phyloP scores from a whole-genome alignment of 345 rosid species.

The Eucalyptus curtisii region DNA sequence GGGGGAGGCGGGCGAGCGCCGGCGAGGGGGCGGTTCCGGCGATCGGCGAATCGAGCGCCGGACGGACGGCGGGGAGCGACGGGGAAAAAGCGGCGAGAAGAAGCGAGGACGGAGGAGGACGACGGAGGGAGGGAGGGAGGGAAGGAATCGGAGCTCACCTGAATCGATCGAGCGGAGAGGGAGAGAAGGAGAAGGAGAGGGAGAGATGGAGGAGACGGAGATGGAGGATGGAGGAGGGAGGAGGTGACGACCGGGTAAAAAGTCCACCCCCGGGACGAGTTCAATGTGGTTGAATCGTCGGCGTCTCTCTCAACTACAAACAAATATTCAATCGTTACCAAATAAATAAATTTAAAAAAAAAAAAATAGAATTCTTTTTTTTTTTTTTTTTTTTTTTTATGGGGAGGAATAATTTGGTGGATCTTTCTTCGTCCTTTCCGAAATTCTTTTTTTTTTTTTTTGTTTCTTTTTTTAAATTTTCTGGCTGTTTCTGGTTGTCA shows the following conservation, averaged over 20 bases:
- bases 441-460: not conserved
- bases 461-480: not conserved
- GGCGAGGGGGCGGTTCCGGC: not conserved
- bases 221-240: not conserved
- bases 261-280: constrained; percentile 3
- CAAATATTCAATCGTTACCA: too few relatives aligned
- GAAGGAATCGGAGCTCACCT: not conserved
- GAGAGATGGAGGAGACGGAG: not conserved
- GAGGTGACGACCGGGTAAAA: not conserved
- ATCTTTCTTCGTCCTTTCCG: not conserved
- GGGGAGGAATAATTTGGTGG: not conserved
- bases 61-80: not conserved
- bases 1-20: not conserved
- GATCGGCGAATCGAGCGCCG: not conserved
- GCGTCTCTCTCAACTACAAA: constrained; percentile 1
- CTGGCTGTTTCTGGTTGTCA: not conserved
- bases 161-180: not conserved
- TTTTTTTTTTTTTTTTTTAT: too few relatives aligned
- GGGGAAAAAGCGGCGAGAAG: not conserved
- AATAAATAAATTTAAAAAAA: too few relatives aligned
- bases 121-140: not conserved
- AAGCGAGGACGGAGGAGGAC: not conserved
- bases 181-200: not conserved
- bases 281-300: constrained; percentile 23
- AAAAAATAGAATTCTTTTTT: too few relatives aligned